phyloP scores from a whole-genome alignment of 2,329 filamentous ascomycete species.

The Aureobasidium uvarum region DNA sequence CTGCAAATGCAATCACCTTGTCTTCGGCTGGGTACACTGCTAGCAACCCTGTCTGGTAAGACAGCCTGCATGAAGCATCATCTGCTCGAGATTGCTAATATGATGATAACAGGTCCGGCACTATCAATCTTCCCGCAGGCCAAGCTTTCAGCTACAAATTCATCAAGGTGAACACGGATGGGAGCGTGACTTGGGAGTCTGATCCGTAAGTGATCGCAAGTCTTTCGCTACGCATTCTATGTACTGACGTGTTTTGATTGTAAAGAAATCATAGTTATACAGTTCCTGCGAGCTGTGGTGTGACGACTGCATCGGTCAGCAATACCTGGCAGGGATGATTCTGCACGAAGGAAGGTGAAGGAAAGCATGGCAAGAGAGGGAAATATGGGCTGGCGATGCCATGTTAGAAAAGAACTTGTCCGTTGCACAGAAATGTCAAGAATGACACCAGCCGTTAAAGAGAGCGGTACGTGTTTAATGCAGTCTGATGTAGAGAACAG shows the following conservation, averaged over 20 bases:
- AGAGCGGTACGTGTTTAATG: no score
- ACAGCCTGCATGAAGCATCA: neutral
- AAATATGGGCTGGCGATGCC: no score
- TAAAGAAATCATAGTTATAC: conserved; percentile 18
- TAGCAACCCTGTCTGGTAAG: conserved; percentile 45
- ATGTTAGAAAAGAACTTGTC: no score
- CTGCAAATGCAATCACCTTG: conserved; percentile 52
- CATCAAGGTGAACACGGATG: conserved; percentile 57
- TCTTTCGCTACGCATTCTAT: conserved; percentile 43
- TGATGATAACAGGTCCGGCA: conserved; percentile 59
- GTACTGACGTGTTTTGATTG: neutral
- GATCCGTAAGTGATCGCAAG: conserved; percentile 48
- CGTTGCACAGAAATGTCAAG: no score
- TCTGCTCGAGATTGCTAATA: neutral
- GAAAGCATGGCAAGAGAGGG: no score
- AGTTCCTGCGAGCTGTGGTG: conserved; percentile 8
- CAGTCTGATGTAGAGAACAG: no score
- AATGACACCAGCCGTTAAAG: no score
- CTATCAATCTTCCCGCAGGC: conserved; percentile 56
- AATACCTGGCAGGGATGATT: conserved; percentile 9
- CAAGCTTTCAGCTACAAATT: conserved; percentile 61
- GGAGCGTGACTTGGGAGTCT: conserved; percentile 62
- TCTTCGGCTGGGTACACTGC: conserved; percentile 58
- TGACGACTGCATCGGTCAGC: conserved; percentile 16
- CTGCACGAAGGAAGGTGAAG: neutral